These are phyloP conservation scores for Pseudogymnoascus sp. DNA, from an alignment of 2,329 filamentous ascomycete genomes.

Conservation along the genomic window DNA sequence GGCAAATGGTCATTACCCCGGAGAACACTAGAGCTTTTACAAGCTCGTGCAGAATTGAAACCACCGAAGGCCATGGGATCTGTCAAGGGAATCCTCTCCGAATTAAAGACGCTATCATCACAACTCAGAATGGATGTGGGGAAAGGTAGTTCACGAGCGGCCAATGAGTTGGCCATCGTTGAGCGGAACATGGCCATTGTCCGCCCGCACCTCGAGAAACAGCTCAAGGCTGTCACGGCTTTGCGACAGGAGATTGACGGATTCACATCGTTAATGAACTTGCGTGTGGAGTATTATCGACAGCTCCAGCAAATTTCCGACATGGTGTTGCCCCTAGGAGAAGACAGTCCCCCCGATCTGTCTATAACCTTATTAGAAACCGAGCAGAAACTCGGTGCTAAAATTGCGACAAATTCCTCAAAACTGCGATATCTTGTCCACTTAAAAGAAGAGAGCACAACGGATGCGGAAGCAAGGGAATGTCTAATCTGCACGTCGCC, in stretches of 20 bases:
- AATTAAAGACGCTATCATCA: slow-evolving; percentile 56
- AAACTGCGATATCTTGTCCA: slow-evolving; percentile 65
- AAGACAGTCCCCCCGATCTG: slow-evolving; percentile 40
- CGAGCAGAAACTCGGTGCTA: slow-evolving; percentile 47
- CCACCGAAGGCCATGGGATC: slow-evolving; percentile 49
- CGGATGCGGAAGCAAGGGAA: slow-evolving; percentile 55
- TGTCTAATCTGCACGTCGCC: slow-evolving; percentile 79
- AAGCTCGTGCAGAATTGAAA: slow-evolving; percentile 39
- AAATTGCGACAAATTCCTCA: slow-evolving; percentile 55
- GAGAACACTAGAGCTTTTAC: slow-evolving; percentile 45
- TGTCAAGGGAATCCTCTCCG: slow-evolving; percentile 60
- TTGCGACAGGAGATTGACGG: slow-evolving; percentile 65
- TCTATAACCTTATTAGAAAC: slow-evolving; percentile 34
- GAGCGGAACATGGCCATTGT: slow-evolving; percentile 53
- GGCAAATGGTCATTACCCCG: slow-evolving; percentile 63
- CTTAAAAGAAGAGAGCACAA: slow-evolving; percentile 42
- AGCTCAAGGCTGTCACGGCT: slow-evolving; percentile 40
- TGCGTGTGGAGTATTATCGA: slow-evolving; percentile 79
- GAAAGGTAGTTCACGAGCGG: slow-evolving; percentile 46
- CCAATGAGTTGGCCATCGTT: slow-evolving; percentile 57
- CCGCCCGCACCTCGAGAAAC: slow-evolving; percentile 44
- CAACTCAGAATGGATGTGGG: slow-evolving; percentile 51
- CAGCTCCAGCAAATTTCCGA: slow-evolving; percentile 90
- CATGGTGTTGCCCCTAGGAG: slow-evolving; percentile 56
- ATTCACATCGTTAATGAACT: slow-evolving; percentile 74